phyloP scores from a whole-genome alignment of 179 eudicot species.

The Drosera spatulata region DNA sequence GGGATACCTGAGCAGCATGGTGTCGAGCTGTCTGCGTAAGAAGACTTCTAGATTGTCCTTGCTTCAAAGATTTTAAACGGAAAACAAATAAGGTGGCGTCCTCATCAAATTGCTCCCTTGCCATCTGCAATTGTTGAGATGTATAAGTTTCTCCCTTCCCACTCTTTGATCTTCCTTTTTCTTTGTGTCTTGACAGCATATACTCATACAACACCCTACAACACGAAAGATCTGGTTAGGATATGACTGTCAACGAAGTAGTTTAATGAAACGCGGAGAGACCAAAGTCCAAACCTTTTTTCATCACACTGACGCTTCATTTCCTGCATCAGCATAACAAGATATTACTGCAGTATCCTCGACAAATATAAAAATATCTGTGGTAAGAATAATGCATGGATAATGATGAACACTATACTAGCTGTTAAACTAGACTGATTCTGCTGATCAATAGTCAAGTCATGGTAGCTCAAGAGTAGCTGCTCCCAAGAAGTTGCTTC shows the following conservation, averaged over 20 bases:
- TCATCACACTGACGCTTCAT: conserved; percentile 88
- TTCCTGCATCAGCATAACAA: conserved; percentile 42
- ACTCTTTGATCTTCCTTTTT: conserved; percentile 56
- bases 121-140: conserved; percentile 49
- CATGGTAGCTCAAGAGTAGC: not conserved
- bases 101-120: conserved; percentile 72
- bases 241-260: conserved; percentile 4
- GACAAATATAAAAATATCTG: not conserved
- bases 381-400: not conserved
- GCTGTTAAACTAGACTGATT: not conserved
- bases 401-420: too few relatives aligned
- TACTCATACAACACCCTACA: conserved; percentile 55
- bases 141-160: conserved; percentile 54
- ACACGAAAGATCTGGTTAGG: conserved; percentile 7
- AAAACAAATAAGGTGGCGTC: conserved; percentile 75
- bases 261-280: not conserved
- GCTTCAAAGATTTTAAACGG: conserved; percentile 79
- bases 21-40: conserved; percentile 95
- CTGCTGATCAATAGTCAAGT: not conserved
- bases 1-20: conserved; percentile 90
- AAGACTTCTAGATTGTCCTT: conserved; percentile 90
- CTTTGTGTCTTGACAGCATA: conserved; percentile 43
- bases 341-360: not conserved
- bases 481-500: not conserved
- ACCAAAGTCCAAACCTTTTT: conserved; percentile 43